Evolutionary conservation across 2,329 filamentous ascomycete genomes (phyloP).

Genomic region (Diaporthe helianthi): DNA sequence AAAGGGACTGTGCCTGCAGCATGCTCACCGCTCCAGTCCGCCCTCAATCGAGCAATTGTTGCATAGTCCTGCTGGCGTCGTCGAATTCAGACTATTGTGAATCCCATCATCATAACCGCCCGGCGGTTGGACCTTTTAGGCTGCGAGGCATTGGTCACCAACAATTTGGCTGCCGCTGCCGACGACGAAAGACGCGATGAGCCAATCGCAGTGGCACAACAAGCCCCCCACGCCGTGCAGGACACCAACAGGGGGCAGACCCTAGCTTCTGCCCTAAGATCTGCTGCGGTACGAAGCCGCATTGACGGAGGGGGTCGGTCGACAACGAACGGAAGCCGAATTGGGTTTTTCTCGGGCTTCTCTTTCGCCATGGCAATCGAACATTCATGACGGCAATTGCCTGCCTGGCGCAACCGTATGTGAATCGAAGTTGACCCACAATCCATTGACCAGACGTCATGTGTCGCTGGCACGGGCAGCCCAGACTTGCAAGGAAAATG

Average conservation of each 20-base stretch:
- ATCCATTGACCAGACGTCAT: background rate
- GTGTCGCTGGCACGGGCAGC: background rate
- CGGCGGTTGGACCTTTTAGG: background rate
- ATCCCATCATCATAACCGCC: background rate
- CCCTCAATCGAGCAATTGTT: slow-evolving; percentile 5
- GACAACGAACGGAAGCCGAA: background rate
- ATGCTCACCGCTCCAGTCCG: slow-evolving; percentile 33
- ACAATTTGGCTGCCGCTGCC: background rate
- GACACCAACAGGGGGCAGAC: slow-evolving; percentile 8
- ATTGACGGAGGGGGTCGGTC: slow-evolving; percentile 9
- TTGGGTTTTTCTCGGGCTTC: slow-evolving; percentile 5
- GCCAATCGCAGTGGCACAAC: background rate
- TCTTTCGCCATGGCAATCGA: slow-evolving; percentile 4
- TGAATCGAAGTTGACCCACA: background rate
- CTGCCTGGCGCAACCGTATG: background rate
- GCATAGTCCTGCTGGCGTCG: slow-evolving; percentile 2
- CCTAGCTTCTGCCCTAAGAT: background rate
- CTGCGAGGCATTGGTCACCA: background rate
- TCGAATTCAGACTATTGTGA: slow-evolving; percentile 5
- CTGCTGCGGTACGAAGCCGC: slow-evolving; percentile 5
- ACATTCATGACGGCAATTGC: background rate
- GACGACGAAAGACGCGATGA: background rate
- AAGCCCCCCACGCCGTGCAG: slow-evolving; percentile 12
- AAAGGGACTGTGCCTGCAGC: slow-evolving; percentile 35
- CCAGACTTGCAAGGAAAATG: slow-evolving; percentile 1